Evolutionary conservation across 441 rosid species (phyloP).

Genomic region (Gossypium trilobum): DNA sequence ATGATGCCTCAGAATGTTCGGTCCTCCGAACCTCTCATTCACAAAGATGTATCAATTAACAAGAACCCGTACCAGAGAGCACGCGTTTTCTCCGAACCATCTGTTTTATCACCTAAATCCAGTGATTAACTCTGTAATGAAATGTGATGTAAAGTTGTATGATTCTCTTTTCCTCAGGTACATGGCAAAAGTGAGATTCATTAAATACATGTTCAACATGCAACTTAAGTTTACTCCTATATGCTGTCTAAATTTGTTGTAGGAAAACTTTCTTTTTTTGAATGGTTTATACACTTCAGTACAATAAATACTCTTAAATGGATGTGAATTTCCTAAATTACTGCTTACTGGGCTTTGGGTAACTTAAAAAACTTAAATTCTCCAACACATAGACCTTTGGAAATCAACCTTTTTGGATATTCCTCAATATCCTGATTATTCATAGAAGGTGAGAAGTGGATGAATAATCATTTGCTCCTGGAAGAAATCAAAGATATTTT

Average conservation of each 20-base stretch:
- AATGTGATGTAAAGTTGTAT: slow-evolving; percentile 11
- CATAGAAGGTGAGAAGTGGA: too few species aligned
- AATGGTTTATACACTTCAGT: neutral
- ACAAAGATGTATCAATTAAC: slow-evolving; percentile 36
- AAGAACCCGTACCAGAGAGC: slow-evolving; percentile 22
- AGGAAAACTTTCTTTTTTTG: neutral
- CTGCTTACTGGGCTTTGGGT: too few species aligned
- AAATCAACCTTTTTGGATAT: too few species aligned
- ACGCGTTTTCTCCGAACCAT: slow-evolving; percentile 6
- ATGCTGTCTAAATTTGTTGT: neutral
- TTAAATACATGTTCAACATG: neutral
- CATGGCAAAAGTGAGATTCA: neutral
- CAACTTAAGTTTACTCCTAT: neutral
- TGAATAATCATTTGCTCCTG: too few species aligned
- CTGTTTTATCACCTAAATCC: slow-evolving; percentile 28
- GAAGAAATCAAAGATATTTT: too few species aligned
- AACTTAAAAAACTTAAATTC: too few species aligned
- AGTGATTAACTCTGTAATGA: slow-evolving; percentile 18
- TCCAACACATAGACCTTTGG: too few species aligned
- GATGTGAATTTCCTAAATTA: too few species aligned
- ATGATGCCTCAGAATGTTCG: slow-evolving; percentile 33
- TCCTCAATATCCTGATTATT: too few species aligned
- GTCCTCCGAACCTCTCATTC: slow-evolving; percentile 19
- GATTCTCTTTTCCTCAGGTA: neutral
- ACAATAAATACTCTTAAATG: neutral